Evolutionary conservation across 495 filamentous ascomycete species (phyloP).

Genomic region (Apodospora peruviana): DNA sequence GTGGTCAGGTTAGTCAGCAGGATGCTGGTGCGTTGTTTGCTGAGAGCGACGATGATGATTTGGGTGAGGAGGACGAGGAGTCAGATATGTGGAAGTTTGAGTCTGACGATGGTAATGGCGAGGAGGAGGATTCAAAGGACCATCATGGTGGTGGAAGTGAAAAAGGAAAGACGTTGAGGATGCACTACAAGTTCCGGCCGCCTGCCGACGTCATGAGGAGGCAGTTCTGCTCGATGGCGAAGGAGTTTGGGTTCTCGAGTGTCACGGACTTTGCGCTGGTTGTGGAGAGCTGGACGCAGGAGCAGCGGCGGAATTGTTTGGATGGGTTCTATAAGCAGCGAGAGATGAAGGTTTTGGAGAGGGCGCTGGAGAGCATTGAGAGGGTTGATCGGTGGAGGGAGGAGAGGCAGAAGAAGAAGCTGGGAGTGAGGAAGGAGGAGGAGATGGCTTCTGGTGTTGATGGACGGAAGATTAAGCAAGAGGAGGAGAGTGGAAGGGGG

Average conservation of each 20-base stretch:
- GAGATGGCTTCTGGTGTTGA: background rate
- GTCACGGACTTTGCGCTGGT: slow-evolving; percentile 85
- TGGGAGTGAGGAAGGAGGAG: background rate
- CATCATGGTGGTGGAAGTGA: background rate
- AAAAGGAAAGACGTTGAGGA: slow-evolving; percentile 25
- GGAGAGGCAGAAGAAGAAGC: background rate
- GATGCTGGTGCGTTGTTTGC: slow-evolving; percentile 29
- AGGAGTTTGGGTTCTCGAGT: slow-evolving; percentile 67
- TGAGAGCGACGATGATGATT: slow-evolving; percentile 19
- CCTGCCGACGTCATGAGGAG: slow-evolving; percentile 66
- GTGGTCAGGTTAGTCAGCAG: slow-evolving; percentile 33
- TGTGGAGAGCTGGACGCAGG: slow-evolving; percentile 91
- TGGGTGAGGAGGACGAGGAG: slow-evolving; percentile 1
- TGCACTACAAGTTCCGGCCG: slow-evolving; percentile 66
- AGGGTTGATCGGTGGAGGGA: background rate
- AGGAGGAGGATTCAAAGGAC: slow-evolving; percentile 1
- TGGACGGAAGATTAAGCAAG: slow-evolving; percentile 1
- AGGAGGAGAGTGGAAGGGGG: background rate
- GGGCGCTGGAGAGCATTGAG: slow-evolving; percentile 9
- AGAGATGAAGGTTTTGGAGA: slow-evolving; percentile 30
- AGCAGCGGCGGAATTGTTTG: slow-evolving; percentile 70
- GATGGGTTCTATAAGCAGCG: slow-evolving; percentile 69
- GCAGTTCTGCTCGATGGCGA: slow-evolving; percentile 90
- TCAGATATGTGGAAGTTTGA: background rate
- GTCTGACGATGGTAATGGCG: background rate